These are phyloP conservation scores for Pharnaceum exiguum DNA, from an alignment of 148 eudicot genomes.

Conservation along the genomic window DNA sequence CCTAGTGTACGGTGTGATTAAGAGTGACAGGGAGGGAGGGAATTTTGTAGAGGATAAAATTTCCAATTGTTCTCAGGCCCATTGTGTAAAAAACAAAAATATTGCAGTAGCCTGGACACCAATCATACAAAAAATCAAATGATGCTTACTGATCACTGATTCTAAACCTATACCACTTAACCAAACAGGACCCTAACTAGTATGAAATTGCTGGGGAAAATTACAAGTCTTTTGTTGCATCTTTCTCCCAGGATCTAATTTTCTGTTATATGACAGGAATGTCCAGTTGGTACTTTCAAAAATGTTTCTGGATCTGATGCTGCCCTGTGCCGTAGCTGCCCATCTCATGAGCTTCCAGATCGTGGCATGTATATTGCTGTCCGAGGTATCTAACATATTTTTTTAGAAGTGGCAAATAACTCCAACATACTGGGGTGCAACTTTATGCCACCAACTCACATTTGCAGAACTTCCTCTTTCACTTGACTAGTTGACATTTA, in stretches of 20 bases:
- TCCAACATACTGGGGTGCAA: background rate
- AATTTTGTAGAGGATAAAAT: no score
- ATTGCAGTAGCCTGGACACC: no score
- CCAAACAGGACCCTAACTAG: no score
- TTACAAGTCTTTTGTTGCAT: background rate
- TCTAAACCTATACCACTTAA: no score
- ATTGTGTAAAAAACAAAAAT: no score
- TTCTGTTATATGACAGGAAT: constrained; percentile 50
- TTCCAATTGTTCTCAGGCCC: no score
- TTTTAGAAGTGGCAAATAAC: background rate
- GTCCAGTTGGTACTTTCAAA: constrained; percentile 91
- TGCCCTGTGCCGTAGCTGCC: constrained; percentile 71
- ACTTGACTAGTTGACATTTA: background rate
- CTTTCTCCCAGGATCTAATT: constrained; percentile 1
- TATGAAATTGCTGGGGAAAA: background rate
- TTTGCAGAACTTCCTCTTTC: background rate
- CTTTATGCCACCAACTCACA: background rate
- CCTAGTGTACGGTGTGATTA: no score
- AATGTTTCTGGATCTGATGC: constrained; percentile 78
- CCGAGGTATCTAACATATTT: constrained; percentile 54
- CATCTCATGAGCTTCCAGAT: constrained; percentile 64
- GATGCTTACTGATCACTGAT: no score
- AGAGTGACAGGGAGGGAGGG: no score
- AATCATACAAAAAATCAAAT: no score
- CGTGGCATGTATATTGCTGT: constrained; percentile 68